phyloP scores from a whole-genome alignment of 2,329 filamentous ascomycete genomes.

The Ascochyta pisi region DNA sequence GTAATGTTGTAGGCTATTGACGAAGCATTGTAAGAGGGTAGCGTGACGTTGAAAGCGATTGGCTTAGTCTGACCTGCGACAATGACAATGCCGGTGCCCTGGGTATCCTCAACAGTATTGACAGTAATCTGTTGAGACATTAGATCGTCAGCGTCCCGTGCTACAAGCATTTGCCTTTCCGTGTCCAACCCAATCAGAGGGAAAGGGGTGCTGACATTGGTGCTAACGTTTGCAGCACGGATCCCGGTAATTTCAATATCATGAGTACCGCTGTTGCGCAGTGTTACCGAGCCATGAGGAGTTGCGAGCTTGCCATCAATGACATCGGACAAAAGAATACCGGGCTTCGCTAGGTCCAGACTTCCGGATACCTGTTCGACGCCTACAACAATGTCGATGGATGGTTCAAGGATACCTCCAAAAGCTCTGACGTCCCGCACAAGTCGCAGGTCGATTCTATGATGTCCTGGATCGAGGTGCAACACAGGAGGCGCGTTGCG shows the following conservation, averaged over 20 bases:
- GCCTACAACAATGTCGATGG: constrained; percentile 50
- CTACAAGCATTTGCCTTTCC: constrained; percentile 22
- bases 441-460: constrained; percentile 61
- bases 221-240: constrained; percentile 32
- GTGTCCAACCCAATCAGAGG: constrained; percentile 14
- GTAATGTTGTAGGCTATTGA: constrained; percentile 34
- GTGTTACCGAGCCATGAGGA: constrained; percentile 55
- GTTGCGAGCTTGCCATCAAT: constrained; percentile 57
- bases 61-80: constrained; percentile 53
- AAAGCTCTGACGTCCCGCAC: constrained; percentile 64
- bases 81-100: constrained; percentile 23
- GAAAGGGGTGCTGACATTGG: constrained; percentile 17
- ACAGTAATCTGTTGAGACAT: constrained; percentile 17
- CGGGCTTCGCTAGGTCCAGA: constrained; percentile 43
- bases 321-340: constrained; percentile 60
- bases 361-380: constrained; percentile 29
- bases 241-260: constrained; percentile 48
- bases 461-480: constrained; percentile 57
- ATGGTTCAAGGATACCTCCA: constrained; percentile 59
- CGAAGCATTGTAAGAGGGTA: constrained; percentile 30
- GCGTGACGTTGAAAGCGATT: constrained; percentile 46
- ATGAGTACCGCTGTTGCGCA: constrained; percentile 55
- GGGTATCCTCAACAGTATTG: not conserved
- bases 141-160: constrained; percentile 10
- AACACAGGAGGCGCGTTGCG: constrained; percentile 59